Evolutionary conservation across 2,329 filamentous ascomycete genomes (phyloP), one percentile per base, ranked within the genome.

Genomic region (Akanthomyces dipterigenus): DNA sequence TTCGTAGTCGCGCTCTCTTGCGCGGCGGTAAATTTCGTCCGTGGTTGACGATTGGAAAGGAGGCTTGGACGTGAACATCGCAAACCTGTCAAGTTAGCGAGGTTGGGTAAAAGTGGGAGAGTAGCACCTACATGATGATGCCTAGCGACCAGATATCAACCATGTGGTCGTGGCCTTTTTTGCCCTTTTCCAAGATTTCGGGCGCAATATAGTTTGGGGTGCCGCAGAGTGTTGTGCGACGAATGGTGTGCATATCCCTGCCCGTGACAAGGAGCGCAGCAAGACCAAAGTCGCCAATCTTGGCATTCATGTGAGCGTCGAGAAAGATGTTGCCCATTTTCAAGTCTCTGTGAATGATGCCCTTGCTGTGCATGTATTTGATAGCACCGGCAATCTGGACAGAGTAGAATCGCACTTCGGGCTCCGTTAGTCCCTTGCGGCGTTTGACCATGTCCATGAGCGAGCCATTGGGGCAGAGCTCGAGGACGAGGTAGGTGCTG

Each of bases 321-420:
- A 99, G 81, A 70, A 99, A 99, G 67, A 99, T 88, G 73, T 99
- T 99, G 54, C 95, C 96, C 81, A 97, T 98, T 77, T 99, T 99
- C 68, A 99, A 77, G 75, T 99, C 95, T 55, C 95, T 87, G 75
- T 99, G 95, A 55, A 98, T 96, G 64, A 99, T 96, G 66, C 93
- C 95, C 72, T 96, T 90, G 70, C 87, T 87, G 74, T 99, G 96
- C 80, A 99, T 90, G 72, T 99, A 99, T 76, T 98, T 98, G 76
- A 99, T 93, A 42, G 95, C 95, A 40, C 95, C 95, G 66, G 93
- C 91, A 63, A 97, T 92, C 75, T 99, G 95, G 45, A 99, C 87
- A 64, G 95, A 89, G 73, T 96, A 96, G 68, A 93, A 91, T 65
- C 95, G 86, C 54, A 97, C 92, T 76, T 99, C 95, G 0, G 95